Evolutionary conservation across 2,329 filamentous ascomycete species (phyloP).

Genomic region (Xylariaceae sp.): DNA sequence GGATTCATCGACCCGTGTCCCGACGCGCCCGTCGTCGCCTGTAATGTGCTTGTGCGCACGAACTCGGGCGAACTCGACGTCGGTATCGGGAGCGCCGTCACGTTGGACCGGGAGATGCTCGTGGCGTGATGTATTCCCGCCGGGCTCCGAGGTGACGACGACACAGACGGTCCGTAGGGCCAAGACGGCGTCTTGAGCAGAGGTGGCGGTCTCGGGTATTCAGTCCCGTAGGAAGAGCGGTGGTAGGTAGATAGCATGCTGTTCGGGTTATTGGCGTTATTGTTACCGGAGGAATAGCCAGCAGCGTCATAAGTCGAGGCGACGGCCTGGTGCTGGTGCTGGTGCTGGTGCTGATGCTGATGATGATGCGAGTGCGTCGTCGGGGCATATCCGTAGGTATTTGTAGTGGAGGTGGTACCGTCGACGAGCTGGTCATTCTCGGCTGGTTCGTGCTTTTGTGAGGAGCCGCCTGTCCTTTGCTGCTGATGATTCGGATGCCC

Average conservation of each 20-base stretch:
- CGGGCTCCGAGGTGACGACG: slow-evolving; percentile 37
- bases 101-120: slow-evolving; percentile 39
- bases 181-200: slow-evolving; percentile 39
- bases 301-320: slow-evolving; percentile 35
- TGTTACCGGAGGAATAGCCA: slow-evolving; percentile 18
- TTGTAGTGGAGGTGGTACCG: slow-evolving; percentile 40
- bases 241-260: slow-evolving; percentile 54
- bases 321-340: slow-evolving; percentile 31
- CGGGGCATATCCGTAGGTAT: slow-evolving; percentile 52
- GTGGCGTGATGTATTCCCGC: slow-evolving; percentile 38
- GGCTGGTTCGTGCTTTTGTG: slow-evolving; percentile 19
- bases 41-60: slow-evolving; percentile 52
- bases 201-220: slow-evolving; percentile 37
- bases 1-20: slow-evolving; percentile 58
- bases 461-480: background rate
- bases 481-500: slow-evolving; percentile 34
- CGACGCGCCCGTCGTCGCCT: slow-evolving; percentile 31
- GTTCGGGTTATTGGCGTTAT: slow-evolving; percentile 33
- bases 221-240: slow-evolving; percentile 46
- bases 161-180: slow-evolving; percentile 40
- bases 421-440: slow-evolving; percentile 28
- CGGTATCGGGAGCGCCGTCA: slow-evolving; percentile 46
- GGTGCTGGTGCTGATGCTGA: too few relatives aligned
- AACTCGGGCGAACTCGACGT: slow-evolving; percentile 43
- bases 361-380: slow-evolving; percentile 37